Base-by-base conservation (phyloP, 2,329 filamentous ascomycete species). In the Diaporthe velutina region DNA sequence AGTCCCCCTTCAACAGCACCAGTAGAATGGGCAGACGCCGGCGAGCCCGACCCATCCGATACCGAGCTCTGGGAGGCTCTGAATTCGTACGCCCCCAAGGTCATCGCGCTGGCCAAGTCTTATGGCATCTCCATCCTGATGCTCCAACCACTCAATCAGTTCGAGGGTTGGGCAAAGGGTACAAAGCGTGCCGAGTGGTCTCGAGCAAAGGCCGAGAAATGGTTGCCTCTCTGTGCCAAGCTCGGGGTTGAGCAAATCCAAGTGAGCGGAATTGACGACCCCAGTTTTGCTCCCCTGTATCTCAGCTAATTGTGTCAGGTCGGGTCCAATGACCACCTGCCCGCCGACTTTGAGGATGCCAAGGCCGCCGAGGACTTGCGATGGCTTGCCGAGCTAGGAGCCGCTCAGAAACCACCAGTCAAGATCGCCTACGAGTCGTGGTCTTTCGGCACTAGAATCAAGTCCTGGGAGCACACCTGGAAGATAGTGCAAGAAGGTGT, bases 371-470 rank as follows among this genome's bases (percentile, higher is more conserved):
- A 57, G 54, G 54, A 57, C 30, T 35, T 57, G 30, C 30, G 54
- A 22, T 57, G 54, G 54, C 54, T 57, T 35, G 54, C 54, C 19
- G 30, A 35, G 54, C 30, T 57, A 6, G 54, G 54, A 35, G 30
- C 54, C 30, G 54, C 54, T 35, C 54, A 57, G 7, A 57, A 12
- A 22, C 54, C 54, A 35, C 30, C 54, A n/a, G 54, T 57, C 54
- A 57, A 57, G 54, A 57, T 57, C 54, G 54, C 54, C 30, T 57
- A 57, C 30, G 54, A 57, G 54, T 57, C 54, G 54, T 57, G 54
- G 54, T 57, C 54, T 12, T 57, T 57, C 30, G 54, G 54, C 8
- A 57, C 28, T 8, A 57, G 30, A 6, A 57, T 57, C n/a, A 19
- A 22, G 9, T 57, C 54, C 2, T 57, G 54, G 54, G 54, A 57